A percentile compares a stretch with the other conserved stretches of the same genome.
These are phyloP conservation scores for Ammopiptanthus mongolicus DNA, from an alignment of 306 rosid species.

Conservation along the genomic window DNA sequence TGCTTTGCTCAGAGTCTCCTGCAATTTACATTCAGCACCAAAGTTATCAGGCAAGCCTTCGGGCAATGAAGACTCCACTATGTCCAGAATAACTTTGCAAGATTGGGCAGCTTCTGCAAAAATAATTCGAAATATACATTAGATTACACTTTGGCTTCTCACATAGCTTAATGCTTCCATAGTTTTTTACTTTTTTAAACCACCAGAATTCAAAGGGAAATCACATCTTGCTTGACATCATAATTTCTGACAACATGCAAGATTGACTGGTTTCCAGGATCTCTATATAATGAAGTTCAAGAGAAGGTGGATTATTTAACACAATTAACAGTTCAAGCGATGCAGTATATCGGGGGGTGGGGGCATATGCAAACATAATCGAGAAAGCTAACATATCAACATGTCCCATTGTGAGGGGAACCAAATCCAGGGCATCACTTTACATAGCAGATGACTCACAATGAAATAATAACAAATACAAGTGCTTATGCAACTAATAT, in stretches of 20 bases:
- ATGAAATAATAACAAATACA: neutral
- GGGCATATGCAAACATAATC: neutral
- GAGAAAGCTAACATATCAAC: neutral
- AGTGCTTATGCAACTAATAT: neutral
- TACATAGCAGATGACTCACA: neutral
- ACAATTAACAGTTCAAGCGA: neutral
- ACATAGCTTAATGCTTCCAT: neutral
- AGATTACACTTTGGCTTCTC: conserved; percentile 14
- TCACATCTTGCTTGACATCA: neutral
- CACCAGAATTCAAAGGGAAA: neutral
- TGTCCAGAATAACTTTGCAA: conserved; percentile 83
- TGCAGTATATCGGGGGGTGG: neutral
- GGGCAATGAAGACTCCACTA: conserved; percentile 84
- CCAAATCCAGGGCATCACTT: neutral
- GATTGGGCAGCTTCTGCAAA: conserved; percentile 91
- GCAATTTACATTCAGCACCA: conserved; percentile 88
- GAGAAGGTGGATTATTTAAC: neutral
- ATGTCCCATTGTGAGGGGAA: neutral
- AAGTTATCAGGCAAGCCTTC: conserved; percentile 84
- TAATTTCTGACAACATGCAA: neutral
- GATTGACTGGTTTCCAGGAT: neutral
- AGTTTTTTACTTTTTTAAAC: neutral
- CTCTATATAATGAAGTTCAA: neutral
- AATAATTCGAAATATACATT: conserved; percentile 31
- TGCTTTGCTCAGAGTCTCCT: conserved; percentile 72